Percentiles rank a stretch among this genome's conserved stretches.
These are phyloP conservation scores for Mrakia gelida DNA, from an alignment of 768 basidiomycete genomes.

Conservation along the genomic window DNA sequence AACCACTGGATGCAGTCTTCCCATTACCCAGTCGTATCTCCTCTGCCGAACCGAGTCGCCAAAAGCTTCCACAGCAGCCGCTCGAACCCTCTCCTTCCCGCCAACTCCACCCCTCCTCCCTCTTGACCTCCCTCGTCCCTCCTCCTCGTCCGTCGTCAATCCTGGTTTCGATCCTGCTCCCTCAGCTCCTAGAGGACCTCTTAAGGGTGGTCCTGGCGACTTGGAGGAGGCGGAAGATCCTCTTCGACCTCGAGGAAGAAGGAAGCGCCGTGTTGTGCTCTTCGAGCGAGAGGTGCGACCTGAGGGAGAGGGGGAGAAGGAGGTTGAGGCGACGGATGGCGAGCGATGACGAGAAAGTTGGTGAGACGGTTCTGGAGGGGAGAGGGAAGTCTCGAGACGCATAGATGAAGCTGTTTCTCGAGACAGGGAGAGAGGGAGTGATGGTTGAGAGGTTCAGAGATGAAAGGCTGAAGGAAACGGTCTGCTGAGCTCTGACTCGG, in stretches of 20 bases:
- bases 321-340: neutral
- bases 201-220: neutral
- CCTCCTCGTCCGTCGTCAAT: neutral
- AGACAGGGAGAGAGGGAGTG: too few species aligned
- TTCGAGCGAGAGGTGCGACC: neutral
- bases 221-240: neutral
- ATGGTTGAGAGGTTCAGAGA: too few species aligned
- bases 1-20: neutral
- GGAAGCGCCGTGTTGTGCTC: neutral
- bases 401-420: too few species aligned
- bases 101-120: neutral
- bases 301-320: neutral
- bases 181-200: too few species aligned
- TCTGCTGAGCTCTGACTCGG: too few species aligned
- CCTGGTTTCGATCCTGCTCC: neutral
- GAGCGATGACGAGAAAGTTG: neutral
- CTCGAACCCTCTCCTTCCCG: neutral
- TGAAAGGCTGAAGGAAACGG: too few species aligned
- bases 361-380: too few species aligned
- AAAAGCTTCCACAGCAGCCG: neutral
- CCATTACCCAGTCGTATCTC: constrained; percentile 6
- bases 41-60: neutral
- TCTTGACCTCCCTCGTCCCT: neutral
- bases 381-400: too few species aligned
- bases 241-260: constrained; percentile 4